A percentile compares a stretch with the other conserved stretches of the same genome.
These are phyloP conservation scores for Geum urbanum DNA, from an alignment of 306 rosid species.

Conservation along the genomic window DNA sequence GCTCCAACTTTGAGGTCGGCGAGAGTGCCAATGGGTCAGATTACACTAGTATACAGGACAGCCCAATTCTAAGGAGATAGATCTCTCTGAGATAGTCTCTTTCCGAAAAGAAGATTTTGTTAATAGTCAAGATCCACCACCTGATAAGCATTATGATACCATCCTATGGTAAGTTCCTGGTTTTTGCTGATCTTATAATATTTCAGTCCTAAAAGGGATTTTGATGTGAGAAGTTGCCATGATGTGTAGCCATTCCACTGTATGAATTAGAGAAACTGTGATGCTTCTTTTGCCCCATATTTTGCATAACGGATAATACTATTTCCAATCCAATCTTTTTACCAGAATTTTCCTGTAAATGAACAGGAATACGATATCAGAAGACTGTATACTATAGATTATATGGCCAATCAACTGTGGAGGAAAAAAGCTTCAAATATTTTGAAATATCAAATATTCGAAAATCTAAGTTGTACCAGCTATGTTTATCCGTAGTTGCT, in stretches of 20 bases:
- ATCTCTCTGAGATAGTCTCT: conserved; percentile 52
- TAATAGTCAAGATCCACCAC: conserved; percentile 33
- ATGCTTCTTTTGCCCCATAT: not conserved
- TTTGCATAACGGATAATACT: not conserved
- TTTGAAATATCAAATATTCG: not conserved
- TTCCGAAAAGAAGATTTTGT: conserved; percentile 73
- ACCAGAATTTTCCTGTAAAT: not conserved
- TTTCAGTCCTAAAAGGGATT: not conserved
- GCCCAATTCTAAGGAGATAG: conserved; percentile 29
- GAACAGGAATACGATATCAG: not conserved
- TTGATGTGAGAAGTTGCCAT: not conserved
- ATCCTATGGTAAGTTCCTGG: conserved; percentile 60
- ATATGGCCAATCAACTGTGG: not conserved
- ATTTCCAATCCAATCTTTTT: not conserved
- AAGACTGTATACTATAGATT: not conserved
- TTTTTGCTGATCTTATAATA: conserved; percentile 11
- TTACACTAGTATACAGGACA: conserved; percentile 21
- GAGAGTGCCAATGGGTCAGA: conserved; percentile 32
- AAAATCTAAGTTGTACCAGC: not conserved
- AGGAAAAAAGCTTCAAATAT: not conserved
- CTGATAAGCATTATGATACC: conserved; percentile 62
- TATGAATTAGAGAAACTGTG: not conserved
- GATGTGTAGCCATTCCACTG: not conserved
- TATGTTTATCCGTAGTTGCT: not conserved
- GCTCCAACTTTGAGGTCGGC: conserved; percentile 32